These are phyloP conservation scores for Ganoderma lucidum DNA, from an alignment of 1,284 basidiomycete species.

Conservation along the genomic window DNA sequence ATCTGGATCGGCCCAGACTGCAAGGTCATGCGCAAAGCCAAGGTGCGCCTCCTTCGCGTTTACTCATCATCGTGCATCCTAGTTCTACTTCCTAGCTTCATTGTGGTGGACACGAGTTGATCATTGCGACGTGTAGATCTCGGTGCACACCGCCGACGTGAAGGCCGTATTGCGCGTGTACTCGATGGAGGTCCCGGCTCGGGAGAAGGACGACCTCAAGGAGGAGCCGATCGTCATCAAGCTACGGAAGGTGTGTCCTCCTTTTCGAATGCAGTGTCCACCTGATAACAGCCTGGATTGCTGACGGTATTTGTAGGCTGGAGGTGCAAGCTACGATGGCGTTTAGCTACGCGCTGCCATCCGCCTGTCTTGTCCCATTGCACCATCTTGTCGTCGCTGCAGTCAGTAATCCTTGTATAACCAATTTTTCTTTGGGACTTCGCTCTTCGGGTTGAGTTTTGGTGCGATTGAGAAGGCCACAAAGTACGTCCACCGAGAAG, in stretches of 20 bases:
- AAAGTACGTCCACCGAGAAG: background rate
- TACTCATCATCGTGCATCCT: background rate
- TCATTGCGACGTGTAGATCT: slow-evolving; percentile 67
- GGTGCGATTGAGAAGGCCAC: background rate
- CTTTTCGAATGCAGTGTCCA: background rate
- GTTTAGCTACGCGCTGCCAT: slow-evolving; percentile 51
- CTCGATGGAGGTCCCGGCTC: slow-evolving; percentile 87
- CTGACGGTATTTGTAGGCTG: slow-evolving; percentile 56
- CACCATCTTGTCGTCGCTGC: slow-evolving; percentile 21
- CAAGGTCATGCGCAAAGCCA: slow-evolving; percentile 91
- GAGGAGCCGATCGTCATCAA: slow-evolving; percentile 80
- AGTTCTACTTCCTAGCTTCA: background rate
- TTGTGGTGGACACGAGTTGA: background rate
- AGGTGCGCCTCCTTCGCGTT: slow-evolving; percentile 59
- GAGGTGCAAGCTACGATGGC: slow-evolving; percentile 84
- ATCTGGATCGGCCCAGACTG: slow-evolving; percentile 89
- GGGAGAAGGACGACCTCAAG: slow-evolving; percentile 81
- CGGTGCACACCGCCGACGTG: slow-evolving; percentile 88
- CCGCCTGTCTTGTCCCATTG: background rate
- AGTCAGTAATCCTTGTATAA: slow-evolving; percentile 30
- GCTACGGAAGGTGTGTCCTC: slow-evolving; percentile 72
- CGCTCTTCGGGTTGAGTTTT: background rate
- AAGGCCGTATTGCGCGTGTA: slow-evolving; percentile 81
- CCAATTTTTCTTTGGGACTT: slow-evolving; percentile 16
- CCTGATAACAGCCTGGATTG: background rate